Evolutionary conservation across 495 filamentous ascomycete species (phyloP), one percentile per base, ranked within the genome.

Genomic region (Neurospora terricola): DNA sequence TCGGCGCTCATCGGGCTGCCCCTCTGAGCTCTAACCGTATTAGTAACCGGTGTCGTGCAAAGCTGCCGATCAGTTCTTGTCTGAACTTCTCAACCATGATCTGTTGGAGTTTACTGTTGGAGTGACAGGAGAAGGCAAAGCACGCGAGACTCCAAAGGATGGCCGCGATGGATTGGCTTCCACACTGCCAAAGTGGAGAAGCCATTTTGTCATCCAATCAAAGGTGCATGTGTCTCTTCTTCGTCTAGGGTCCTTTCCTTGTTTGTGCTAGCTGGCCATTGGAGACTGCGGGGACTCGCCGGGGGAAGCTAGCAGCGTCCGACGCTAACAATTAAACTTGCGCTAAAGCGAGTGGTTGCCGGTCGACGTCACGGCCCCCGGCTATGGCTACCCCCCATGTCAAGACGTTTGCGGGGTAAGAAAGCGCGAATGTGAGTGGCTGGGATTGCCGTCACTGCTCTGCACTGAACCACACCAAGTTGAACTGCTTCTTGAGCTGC

Each of bases 321-420:
- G 69, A 69, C 45, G 45, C 69, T 77, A 69, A 70, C 73, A 74
- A 66, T 76, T 75, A 75, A 66, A 36, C 54, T 66, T 66, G 54
- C 54, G 27, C 54, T 66, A 66, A 72, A 43, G 74, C 10, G 34
- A 72, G 73, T 34, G 66, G 71, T 23, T 38, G 38, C 68, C 42
- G 37, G n/a, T 73, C 77, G 76, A 79, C 77, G 77, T 79, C 77
- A 79, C 71, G 71, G 76, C 54, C 37, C 76, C 77, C 77, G 69
- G 37, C n/a, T 68, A 42, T 16, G 43, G 48, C 69, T 71, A 71
- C 23, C 38, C 62, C 48, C 72, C 72, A 34, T 72, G 74, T 76
- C 69, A 69, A 74, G 72, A 69, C 62, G 72, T 75, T 75, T 77
- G 77, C 77, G 77, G 77, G 77, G 77, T 79, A 79, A 71, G 30